Evolutionary conservation across 768 basidiomycete species (phyloP), one percentile per base, ranked within the genome.

Genomic region (Serendipita sp.): DNA sequence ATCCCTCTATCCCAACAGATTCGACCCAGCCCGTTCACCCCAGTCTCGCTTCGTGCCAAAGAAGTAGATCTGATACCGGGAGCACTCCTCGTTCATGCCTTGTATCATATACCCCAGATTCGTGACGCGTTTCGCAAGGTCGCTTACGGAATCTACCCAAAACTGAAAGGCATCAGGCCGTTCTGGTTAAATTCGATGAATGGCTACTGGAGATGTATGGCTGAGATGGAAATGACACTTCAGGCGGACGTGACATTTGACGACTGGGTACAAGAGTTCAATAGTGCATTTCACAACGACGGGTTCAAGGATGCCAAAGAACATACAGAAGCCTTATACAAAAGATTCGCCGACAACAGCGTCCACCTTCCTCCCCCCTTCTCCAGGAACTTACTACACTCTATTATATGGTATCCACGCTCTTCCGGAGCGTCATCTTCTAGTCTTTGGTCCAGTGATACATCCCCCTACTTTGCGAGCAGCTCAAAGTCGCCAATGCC

Each of bases 91-190:
- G 35, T 38, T n/a, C 56, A 60, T 8, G 56, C 56, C n/a, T 34
- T 60, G 8, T 60, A 60, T 34, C 56, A 60, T 60, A 30, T 60
- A n/a, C 56, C 56, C 16, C 56, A 60, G n/a, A 51, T 51, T 8
- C 48, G 30, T 51, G 48, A 51, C n/a, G 30, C 48, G 8, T n/a
- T 60, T 24, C 24, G 56, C n/a, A 24, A 60, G 18, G 34, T 38
- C 4, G 16, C 35, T 28, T 34, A 30, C 16, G 56, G 56, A 38
- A 60, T 28, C 11, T 24, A n/a, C 56, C 28, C 34, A 37, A 35
- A 38, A 10, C 11, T 4, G n/a, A 24, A n/a, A 30, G 37, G 30
- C 56, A 35, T 38, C 56, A 10, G 10, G 16, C 24, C n/a, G 18
- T 51, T 51, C 30, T 51, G 48, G 48, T 18, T 8, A 5, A 5